phyloP scores from a whole-genome alignment of 257 asterid species.

The Nicotiana attenuata region DNA sequence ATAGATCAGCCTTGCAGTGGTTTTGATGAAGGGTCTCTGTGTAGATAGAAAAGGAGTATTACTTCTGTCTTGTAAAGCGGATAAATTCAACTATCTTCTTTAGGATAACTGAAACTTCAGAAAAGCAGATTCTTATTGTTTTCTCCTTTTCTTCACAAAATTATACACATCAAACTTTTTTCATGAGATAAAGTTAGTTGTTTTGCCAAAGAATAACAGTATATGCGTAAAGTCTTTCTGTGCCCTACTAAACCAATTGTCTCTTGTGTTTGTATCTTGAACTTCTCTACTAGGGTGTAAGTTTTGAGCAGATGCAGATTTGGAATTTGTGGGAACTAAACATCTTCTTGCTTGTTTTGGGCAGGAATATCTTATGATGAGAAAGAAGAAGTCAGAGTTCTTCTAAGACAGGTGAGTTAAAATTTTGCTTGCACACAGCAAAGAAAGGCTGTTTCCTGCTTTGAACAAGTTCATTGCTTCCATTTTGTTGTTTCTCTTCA shows the following conservation, averaged over 20 bases:
- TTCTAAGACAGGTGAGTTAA: conserved; percentile 71
- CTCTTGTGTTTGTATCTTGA: background rate
- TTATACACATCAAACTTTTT: background rate
- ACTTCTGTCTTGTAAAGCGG: too few species aligned
- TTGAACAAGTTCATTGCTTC: background rate
- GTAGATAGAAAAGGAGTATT: too few species aligned
- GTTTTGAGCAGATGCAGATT: conserved; percentile 2
- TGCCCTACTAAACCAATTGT: background rate
- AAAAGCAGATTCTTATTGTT: background rate
- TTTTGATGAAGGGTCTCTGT: too few species aligned
- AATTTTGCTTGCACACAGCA: conserved; percentile 17
- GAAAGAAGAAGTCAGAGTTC: conserved; percentile 90
- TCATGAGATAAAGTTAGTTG: background rate
- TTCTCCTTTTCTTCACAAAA: background rate
- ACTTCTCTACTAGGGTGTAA: background rate
- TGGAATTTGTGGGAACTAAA: background rate
- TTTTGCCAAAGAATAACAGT: background rate
- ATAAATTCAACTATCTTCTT: background rate
- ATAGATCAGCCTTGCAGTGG: too few species aligned
- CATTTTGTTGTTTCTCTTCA: background rate
- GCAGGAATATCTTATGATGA: conserved; percentile 83
- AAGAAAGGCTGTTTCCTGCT: background rate
- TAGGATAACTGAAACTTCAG: background rate
- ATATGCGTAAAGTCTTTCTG: background rate
- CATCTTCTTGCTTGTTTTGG: conserved; percentile 2